Percentiles rank a stretch among this genome's conserved stretches.
Evolutionary conservation across 306 rosid species (phyloP).

Genomic region (Pterocarpus macrocarpus): DNA sequence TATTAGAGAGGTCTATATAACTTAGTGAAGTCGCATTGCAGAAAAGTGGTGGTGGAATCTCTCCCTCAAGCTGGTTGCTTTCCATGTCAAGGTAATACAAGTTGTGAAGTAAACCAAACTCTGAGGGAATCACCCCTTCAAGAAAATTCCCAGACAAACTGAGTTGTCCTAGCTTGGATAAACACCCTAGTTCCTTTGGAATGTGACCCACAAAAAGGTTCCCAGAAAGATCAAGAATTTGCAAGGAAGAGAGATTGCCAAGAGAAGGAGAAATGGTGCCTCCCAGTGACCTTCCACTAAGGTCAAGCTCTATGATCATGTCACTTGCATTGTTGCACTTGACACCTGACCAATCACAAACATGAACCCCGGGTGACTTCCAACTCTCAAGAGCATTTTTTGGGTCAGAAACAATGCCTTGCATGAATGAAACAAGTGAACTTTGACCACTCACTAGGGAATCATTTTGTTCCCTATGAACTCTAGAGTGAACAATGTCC

Average conservation of each 20-base stretch:
- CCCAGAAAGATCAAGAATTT: constrained; percentile 78
- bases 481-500: constrained; percentile 43
- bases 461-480: constrained; percentile 44
- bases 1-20: constrained; percentile 84
- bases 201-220: constrained; percentile 75
- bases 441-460: constrained; percentile 55
- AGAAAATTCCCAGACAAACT: constrained; percentile 78
- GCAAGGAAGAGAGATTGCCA: constrained; percentile 71
- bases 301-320: constrained; percentile 77
- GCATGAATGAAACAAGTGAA: constrained; percentile 77
- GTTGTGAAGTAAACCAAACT: constrained; percentile 69
- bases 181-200: constrained; percentile 75
- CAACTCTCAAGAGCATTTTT: constrained; percentile 61
- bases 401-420: constrained; percentile 76
- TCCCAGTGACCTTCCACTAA: constrained; percentile 65
- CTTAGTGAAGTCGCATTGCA: constrained; percentile 76
- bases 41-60: constrained; percentile 72
- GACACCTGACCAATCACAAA: constrained; percentile 83
- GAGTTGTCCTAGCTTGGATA: constrained; percentile 61
- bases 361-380: constrained; percentile 58
- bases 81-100: constrained; percentile 80
- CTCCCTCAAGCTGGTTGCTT: constrained; percentile 72
- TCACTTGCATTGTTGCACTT: constrained; percentile 72
- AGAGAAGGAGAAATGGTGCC: constrained; percentile 85
- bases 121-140: constrained; percentile 64